phyloP scores from a whole-genome alignment of 139 green algal species.

The Chlamydomonas schloesseri region DNA sequence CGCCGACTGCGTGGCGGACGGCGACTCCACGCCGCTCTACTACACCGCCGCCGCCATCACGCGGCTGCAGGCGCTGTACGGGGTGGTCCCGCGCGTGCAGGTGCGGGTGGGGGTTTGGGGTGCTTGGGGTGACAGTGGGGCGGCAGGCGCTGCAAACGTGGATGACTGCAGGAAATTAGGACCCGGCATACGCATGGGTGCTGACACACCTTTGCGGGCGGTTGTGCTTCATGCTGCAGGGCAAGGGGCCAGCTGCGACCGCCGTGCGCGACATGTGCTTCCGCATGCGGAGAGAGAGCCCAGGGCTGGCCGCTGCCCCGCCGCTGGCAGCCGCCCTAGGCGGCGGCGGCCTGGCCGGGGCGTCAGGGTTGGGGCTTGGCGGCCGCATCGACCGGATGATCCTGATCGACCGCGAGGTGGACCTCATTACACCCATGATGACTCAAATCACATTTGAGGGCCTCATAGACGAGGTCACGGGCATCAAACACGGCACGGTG shows the following conservation, averaged over 20 bases:
- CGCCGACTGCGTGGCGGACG: conserved; percentile 72
- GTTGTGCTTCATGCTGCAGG: no score
- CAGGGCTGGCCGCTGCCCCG: not conserved
- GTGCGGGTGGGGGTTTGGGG: not conserved
- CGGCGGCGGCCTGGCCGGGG: not conserved
- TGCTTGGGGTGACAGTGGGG: not conserved
- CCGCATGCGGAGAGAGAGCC: conserved; percentile 78
- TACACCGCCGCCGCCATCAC: conserved; percentile 78
- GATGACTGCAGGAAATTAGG: no score
- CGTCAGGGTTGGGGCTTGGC: not conserved
- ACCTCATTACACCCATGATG: conserved; percentile 90
- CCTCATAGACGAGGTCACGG: conserved; percentile 92
- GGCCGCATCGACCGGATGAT: conserved; percentile 62
- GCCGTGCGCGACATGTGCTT: conserved; percentile 80
- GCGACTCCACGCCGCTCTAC: conserved; percentile 79
- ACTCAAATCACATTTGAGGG: conserved; percentile 98
- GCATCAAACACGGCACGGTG: conserved; percentile 74
- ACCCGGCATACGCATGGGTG: no score
- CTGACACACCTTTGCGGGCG: no score
- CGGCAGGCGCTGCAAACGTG: no score
- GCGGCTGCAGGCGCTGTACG: conserved; percentile 83
- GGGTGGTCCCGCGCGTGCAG: conserved; percentile 75
- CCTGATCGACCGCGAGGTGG: conserved; percentile 89
- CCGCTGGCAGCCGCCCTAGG: not conserved
- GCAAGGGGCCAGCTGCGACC: conserved; percentile 79